Conservation (phyloP, 2,329 filamentous ascomycete genomes). For the Teratosphaeria pseudoeucalypti region DNA sequence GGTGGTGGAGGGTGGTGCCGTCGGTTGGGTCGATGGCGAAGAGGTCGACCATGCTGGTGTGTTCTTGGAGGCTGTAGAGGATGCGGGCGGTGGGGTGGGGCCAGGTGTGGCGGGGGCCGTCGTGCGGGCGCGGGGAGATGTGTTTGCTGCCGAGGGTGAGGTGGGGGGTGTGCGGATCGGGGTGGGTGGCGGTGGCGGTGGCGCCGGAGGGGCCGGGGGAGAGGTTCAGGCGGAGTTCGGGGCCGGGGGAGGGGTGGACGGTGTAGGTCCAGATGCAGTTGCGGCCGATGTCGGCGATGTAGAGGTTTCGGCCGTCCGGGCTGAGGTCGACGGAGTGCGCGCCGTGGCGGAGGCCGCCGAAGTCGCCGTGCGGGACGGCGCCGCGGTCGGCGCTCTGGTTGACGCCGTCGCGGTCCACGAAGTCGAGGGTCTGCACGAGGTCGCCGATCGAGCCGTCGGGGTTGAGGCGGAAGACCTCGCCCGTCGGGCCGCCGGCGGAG, state of each 20-base stretch:
- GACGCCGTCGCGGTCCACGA: conserved; percentile 18
- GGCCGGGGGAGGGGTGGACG: conserved; percentile 5
- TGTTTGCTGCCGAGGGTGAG: conserved; percentile 20
- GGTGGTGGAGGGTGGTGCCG: conserved; percentile 19
- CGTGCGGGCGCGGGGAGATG: conserved; percentile 19
- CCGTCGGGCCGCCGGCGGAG: conserved; percentile 23
- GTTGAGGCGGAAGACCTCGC: conserved; percentile 23
- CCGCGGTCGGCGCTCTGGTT: conserved; percentile 19
- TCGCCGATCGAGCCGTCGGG: conserved; percentile 21
- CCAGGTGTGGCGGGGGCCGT: conserved; percentile 27
- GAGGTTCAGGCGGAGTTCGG: background rate
- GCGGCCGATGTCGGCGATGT: conserved; percentile 26
- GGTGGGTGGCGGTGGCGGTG: background rate
- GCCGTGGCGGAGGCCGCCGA: conserved; percentile 26
- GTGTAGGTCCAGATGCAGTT: conserved; percentile 27
- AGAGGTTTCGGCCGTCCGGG: conserved; percentile 20
- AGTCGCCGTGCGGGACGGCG: conserved; percentile 24
- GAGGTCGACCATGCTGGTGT: conserved; percentile 27
- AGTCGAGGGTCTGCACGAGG: conserved; percentile 24
- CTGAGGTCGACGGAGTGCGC: conserved; percentile 23
- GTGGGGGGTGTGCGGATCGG: conserved; percentile 5
- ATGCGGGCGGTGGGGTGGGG: conserved; percentile 25
- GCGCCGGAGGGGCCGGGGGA: background rate
- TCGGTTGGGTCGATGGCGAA: conserved; percentile 18
- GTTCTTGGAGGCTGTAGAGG: conserved; percentile 26